phyloP scores from a whole-genome alignment of 164 flowering plant genomes.

The Liquidambar formosana region DNA sequence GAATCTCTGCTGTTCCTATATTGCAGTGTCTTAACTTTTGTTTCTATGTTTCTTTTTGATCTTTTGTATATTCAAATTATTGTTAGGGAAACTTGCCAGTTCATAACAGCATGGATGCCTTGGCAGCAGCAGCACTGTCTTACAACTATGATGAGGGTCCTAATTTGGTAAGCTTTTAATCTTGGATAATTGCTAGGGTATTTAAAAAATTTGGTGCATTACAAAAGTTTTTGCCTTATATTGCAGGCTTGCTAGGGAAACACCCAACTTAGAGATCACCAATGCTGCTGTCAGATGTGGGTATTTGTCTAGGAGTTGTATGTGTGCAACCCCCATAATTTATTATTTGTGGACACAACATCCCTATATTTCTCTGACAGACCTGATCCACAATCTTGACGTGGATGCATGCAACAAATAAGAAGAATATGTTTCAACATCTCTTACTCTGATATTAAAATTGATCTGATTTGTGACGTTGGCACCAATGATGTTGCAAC shows the following conservation, averaged over 20 bases:
- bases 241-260: neutral
- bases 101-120: conserved; percentile 97
- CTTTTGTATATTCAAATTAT: neutral
- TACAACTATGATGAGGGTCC: conserved; percentile 86
- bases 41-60: neutral
- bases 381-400: no score
- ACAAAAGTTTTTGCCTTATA: neutral
- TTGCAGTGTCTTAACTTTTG: neutral
- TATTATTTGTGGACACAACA: no score
- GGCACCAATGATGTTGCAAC: no score
- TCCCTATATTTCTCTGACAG: no score
- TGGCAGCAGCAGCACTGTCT: conserved; percentile 88
- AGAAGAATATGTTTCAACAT: no score
- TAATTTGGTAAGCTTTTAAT: conserved; percentile 55
- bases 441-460: no score
- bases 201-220: neutral
- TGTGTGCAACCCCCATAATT: neutral
- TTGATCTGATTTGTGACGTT: no score
- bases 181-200: neutral
- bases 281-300: neutral
- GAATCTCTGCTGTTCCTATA: conserved; percentile 6
- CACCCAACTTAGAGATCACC: neutral
- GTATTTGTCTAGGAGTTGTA: neutral
- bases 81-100: conserved; percentile 78
- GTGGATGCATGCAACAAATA: no score